These are phyloP conservation scores for Lepiota venenata DNA, from an alignment of 768 basidiomycete species.

Conservation along the genomic window DNA sequence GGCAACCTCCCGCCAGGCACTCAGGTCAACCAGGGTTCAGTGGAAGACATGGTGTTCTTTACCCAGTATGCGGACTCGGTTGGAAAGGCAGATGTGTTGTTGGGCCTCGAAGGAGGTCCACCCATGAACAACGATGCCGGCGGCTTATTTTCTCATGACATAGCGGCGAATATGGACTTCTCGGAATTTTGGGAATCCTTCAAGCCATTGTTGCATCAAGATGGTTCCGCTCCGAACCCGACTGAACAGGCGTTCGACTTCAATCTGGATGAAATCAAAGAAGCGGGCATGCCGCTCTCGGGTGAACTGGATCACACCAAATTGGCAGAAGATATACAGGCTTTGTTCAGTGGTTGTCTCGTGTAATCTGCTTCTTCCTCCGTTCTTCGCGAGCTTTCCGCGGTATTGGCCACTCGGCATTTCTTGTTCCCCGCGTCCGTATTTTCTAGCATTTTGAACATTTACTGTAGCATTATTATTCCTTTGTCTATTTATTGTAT, in stretches of 20 bases:
- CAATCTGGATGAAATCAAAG: constrained; percentile 3
- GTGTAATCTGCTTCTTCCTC: constrained; percentile 11
- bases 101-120: neutral
- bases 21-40: neutral
- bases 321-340: constrained; percentile 38
- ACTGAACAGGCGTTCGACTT: neutral
- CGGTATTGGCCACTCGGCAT: neutral
- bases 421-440: neutral
- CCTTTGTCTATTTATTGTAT: constrained; percentile 3
- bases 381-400: neutral
- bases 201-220: constrained; percentile 40
- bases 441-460: neutral
- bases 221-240: constrained; percentile 17
- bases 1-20: neutral
- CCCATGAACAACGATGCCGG: constrained; percentile 17
- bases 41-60: constrained; percentile 27
- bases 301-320: constrained; percentile 27
- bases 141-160: neutral
- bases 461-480: neutral
- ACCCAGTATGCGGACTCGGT: constrained; percentile 37
- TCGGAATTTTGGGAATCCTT: constrained; percentile 58
- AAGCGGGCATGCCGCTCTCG: neutral
- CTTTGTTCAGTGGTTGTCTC: constrained; percentile 37
- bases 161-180: constrained; percentile 39
- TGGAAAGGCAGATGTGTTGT: constrained; percentile 24